Conservation (phyloP, 2,329 filamentous ascomycete genomes). For the Aureobasidium sp. region DNA sequence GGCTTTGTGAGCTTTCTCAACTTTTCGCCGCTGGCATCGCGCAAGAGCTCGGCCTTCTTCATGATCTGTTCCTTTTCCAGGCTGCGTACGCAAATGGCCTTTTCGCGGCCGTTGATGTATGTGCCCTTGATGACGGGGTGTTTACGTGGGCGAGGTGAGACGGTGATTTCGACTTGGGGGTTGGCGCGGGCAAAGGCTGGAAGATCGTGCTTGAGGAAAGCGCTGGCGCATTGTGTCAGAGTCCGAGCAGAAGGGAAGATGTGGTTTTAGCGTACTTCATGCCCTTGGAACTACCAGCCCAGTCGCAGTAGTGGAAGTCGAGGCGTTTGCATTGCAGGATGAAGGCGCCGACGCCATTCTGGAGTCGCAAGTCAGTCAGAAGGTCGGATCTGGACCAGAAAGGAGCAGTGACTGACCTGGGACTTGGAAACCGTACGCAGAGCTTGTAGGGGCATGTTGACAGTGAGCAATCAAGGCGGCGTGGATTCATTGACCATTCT, state of each 20-base stretch:
- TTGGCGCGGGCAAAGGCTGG: constrained; percentile 69
- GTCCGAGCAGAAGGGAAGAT: neutral
- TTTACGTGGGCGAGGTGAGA: constrained; percentile 81
- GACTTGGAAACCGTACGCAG: constrained; percentile 46
- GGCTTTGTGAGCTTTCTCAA: constrained; percentile 51
- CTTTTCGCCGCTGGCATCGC: constrained; percentile 69
- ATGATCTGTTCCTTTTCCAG: constrained; percentile 71
- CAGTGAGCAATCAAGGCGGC: neutral
- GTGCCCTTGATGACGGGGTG: constrained; percentile 83
- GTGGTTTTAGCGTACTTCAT: constrained; percentile 63
- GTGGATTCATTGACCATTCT: neutral
- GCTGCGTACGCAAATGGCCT: constrained; percentile 83
- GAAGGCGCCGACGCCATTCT: constrained; percentile 97
- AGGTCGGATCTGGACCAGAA: neutral
- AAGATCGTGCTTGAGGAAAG: constrained; percentile 72
- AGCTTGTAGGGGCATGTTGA: constrained; percentile 39
- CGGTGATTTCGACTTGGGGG: constrained; percentile 81
- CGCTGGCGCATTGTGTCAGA: constrained; percentile 37
- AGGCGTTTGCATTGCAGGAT: constrained; percentile 94
- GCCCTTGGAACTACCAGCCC: constrained; percentile 82
- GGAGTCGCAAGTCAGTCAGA: constrained; percentile 14
- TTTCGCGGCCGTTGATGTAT: constrained; percentile 85
- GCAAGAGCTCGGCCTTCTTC: constrained; percentile 65
- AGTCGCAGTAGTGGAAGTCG: constrained; percentile 94
- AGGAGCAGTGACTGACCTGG: constrained; percentile 37